Percentiles rank a stretch among this genome's conserved stretches.
Evolutionary conservation across 257 asterid species (phyloP).

Genomic region (Hygrophila difformis): DNA sequence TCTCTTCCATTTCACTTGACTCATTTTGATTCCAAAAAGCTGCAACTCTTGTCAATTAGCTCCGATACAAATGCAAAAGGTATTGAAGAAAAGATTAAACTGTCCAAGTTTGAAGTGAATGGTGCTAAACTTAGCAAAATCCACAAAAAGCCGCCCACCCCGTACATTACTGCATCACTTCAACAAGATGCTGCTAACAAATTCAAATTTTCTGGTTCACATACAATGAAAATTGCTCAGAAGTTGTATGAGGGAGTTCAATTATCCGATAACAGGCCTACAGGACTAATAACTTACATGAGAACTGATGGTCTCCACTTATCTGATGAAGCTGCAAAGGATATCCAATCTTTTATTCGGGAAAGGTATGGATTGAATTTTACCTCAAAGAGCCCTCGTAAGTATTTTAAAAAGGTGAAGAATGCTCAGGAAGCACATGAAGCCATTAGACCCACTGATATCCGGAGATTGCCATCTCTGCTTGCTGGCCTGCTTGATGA

Average conservation of each 20-base stretch:
- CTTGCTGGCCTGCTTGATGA: slow-evolving; percentile 72
- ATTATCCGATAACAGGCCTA: slow-evolving; percentile 55
- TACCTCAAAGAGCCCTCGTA: slow-evolving; percentile 54
- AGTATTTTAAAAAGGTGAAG: slow-evolving; percentile 76
- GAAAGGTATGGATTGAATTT: slow-evolving; percentile 63
- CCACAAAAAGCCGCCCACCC: slow-evolving; percentile 64
- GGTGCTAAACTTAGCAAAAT: slow-evolving; percentile 44
- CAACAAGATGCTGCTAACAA: slow-evolving; percentile 96
- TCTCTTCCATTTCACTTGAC: slow-evolving; percentile 51
- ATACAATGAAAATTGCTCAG: slow-evolving; percentile 87
- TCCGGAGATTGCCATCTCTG: slow-evolving; percentile 58
- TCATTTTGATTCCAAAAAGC: slow-evolving; percentile 41
- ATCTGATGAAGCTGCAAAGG: slow-evolving; percentile 76
- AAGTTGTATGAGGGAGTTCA: slow-evolving; percentile 86
- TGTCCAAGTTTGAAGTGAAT: slow-evolving; percentile 45
- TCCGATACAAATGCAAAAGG: slow-evolving; percentile 49
- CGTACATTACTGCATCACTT: slow-evolving; percentile 82
- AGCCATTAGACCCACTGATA: slow-evolving; percentile 93
- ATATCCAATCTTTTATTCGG: slow-evolving; percentile 47
- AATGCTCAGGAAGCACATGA: slow-evolving; percentile 98
- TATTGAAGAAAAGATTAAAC: slow-evolving; percentile 43
- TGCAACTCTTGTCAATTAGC: slow-evolving; percentile 51
- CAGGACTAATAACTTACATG: slow-evolving; percentile 86
- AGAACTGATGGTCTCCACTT: slow-evolving; percentile 89
- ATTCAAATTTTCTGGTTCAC: slow-evolving; percentile 57